phyloP scores from a whole-genome alignment of 805 yeast species.

The Ogataea ramenticola region DNA sequence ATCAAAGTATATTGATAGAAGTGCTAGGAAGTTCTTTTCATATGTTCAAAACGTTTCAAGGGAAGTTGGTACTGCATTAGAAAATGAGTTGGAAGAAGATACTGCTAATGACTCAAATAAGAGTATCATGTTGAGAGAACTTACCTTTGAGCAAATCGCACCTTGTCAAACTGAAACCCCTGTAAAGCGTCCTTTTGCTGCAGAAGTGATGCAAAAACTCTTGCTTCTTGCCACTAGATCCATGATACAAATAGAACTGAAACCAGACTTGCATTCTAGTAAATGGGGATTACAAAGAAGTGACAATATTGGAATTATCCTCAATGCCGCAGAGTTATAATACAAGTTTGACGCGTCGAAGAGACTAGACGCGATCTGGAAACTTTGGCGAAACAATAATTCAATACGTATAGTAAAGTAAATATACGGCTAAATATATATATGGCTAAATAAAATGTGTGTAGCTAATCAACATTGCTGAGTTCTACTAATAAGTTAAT shows the following conservation, averaged over 20 bases:
- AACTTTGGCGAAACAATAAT: too few relatives aligned
- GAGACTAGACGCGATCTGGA: neutral
- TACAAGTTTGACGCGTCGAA: too few relatives aligned
- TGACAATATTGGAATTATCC: slow-evolving; percentile 11
- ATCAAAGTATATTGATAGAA: neutral
- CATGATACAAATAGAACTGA: slow-evolving; percentile 6
- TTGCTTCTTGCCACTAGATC: slow-evolving; percentile 12
- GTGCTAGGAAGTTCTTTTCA: neutral
- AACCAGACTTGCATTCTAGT: slow-evolving; percentile 8
- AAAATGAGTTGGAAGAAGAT: slow-evolving; percentile 1
- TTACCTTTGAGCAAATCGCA: slow-evolving; percentile 8
- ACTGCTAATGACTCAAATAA: neutral
- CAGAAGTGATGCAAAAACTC: slow-evolving; percentile 12
- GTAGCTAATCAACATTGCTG: too few relatives aligned
- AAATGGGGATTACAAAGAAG: slow-evolving; percentile 19
- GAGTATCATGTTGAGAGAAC: slow-evolving; percentile 6
- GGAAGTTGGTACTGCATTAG: neutral
- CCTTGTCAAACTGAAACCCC: slow-evolving; percentile 4
- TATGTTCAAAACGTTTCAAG: neutral
- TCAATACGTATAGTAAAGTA: too few relatives aligned
- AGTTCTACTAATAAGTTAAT: too few relatives aligned
- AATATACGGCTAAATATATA: too few relatives aligned
- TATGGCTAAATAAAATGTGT: too few relatives aligned
- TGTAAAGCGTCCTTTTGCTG: slow-evolving; percentile 8
- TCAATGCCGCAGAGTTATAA: neutral